A percentile compares a stretch with the other conserved stretches of the same genome.
Evolutionary conservation across 768 basidiomycete genomes (phyloP).

Genomic region (Phylloporus rhodoxanthus): DNA sequence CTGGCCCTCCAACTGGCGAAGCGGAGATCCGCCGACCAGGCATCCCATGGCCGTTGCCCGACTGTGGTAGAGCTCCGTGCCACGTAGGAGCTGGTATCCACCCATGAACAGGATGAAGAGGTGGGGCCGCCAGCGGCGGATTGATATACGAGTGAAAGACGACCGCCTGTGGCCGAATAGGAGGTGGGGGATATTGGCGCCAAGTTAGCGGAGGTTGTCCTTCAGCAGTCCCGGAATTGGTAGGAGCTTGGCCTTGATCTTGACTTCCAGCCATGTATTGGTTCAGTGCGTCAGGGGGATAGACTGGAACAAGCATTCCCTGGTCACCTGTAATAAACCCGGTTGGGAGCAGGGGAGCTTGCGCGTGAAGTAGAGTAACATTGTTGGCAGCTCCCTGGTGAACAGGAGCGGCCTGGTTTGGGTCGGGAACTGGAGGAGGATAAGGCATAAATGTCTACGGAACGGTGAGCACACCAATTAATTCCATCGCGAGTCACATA

Average conservation of each 20-base stretch:
- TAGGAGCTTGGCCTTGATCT: conserved; percentile 16
- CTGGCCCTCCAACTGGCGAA: conserved; percentile 14
- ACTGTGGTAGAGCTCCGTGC: conserved; percentile 18
- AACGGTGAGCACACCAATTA: conserved; percentile 8
- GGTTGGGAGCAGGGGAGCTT: conserved; percentile 57
- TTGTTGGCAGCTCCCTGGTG: conserved; percentile 17
- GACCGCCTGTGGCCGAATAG: conserved; percentile 28
- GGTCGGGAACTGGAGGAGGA: conserved; percentile 34
- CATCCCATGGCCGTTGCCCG: conserved; percentile 10
- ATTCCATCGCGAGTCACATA: conserved; percentile 26
- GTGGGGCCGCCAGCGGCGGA: conserved; percentile 16
- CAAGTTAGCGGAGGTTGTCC: conserved; percentile 29
- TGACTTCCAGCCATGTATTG: conserved; percentile 56
- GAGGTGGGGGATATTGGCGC: conserved; percentile 31
- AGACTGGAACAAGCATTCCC: conserved; percentile 65
- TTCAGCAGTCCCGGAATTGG: conserved; percentile 21
- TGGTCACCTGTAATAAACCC: conserved; percentile 71
- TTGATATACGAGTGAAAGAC: conserved; percentile 28
- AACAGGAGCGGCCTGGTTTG: conserved; percentile 18
- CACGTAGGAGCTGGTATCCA: conserved; percentile 27
- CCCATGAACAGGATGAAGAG: conserved; percentile 16
- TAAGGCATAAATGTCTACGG: conserved; percentile 47
- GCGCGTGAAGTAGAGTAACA: conserved; percentile 20
- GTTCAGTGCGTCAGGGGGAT: conserved; percentile 63
- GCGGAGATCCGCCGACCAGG: conserved; percentile 14